Conservation (phyloP, 2,329 filamentous ascomycete genomes). For the Mollisia scopiformis region DNA sequence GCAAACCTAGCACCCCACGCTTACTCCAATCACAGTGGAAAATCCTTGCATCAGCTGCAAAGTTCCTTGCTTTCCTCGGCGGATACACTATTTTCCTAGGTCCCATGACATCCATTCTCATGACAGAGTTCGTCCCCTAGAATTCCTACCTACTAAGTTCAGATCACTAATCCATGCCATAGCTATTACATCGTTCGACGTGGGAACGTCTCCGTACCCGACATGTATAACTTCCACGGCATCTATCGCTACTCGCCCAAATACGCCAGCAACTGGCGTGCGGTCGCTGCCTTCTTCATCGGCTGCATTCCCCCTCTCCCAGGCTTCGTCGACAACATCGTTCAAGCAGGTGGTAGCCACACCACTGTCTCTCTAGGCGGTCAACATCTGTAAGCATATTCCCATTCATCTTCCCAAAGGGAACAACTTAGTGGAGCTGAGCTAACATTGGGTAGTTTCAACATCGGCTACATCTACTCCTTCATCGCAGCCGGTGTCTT, state of each 20-base stretch:
- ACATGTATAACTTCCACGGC: constrained; percentile 38
- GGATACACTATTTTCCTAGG: constrained; percentile 37
- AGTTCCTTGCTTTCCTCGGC: constrained; percentile 17
- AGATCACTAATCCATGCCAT: constrained; percentile 12
- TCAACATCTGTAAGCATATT: constrained; percentile 21
- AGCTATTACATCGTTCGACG: constrained; percentile 43
- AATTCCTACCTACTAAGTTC: not conserved
- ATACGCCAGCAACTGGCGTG: constrained; percentile 22
- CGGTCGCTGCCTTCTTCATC: constrained; percentile 27
- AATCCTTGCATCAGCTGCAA: constrained; percentile 38
- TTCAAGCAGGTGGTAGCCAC: constrained; percentile 10
- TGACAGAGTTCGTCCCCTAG: constrained; percentile 19
- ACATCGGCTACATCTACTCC: constrained; percentile 22
- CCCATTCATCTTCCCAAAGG: not conserved
- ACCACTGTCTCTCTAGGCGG: constrained; percentile 17
- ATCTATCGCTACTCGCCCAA: constrained; percentile 21
- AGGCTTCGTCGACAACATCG: constrained; percentile 22
- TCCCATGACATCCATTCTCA: constrained; percentile 41
- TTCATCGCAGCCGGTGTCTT: constrained; percentile 20
- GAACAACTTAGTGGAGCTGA: not conserved
- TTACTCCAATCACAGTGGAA: constrained; percentile 41
- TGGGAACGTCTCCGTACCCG: constrained; percentile 40
- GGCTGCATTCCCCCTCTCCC: constrained; percentile 33
- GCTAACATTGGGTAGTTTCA: constrained; percentile 12
- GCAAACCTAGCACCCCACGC: not conserved